Evolutionary conservation across 805 yeast genomes (phyloP), one percentile per base, ranked within the genome.

Genomic region (Diddensiella transvaalensis): DNA sequence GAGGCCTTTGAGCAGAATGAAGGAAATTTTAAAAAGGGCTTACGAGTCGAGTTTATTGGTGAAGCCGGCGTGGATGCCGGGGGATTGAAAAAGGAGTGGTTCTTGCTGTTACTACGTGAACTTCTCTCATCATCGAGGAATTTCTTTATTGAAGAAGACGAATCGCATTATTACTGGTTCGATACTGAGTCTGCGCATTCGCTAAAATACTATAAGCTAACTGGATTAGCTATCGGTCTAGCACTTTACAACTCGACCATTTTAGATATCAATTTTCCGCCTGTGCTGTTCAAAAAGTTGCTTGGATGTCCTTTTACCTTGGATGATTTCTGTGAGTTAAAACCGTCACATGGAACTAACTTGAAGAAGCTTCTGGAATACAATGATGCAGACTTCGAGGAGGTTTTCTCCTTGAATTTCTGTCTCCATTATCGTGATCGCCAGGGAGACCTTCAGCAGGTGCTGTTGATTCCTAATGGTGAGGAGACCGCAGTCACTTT

Each of bases 61-160:
- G 99, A 91, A 61, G 95, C 90, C 0, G 99, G 98, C 0, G 78
- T 91, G 19, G 99, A 91, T 69, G 97, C 89, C 0, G 98, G 99
- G 1, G 99, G 99, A 0, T 73, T 91, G 50, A 80, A 84, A 58
- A 90, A 89, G 60, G 99, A 91, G 60, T 91, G 99, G 99, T 90
- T 93, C 64, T 71, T 80, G 42, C 66, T 90, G 35, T 69, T 93
- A 35, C 81, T 86, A 1, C 78, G 77, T 49, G 83, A 83, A 22
- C 64, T 91, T 1, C 85, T 90, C 61, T 77, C 76, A 58, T 85
- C 89, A 1, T 70, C 72, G 41, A 77, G 80, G 26, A 88, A 87
- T 0, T 72, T 89, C 64, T 82, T 93, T 52, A 61, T 68, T 5
- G 77, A 79, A 55, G 77, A 81, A 38, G 85, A 82, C 18, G 88